A percentile compares a stretch with the other conserved stretches of the same genome.
Evolutionary conservation across 208 protist species (phyloP).

Genomic region (Acanthamoeba royreba): DNA sequence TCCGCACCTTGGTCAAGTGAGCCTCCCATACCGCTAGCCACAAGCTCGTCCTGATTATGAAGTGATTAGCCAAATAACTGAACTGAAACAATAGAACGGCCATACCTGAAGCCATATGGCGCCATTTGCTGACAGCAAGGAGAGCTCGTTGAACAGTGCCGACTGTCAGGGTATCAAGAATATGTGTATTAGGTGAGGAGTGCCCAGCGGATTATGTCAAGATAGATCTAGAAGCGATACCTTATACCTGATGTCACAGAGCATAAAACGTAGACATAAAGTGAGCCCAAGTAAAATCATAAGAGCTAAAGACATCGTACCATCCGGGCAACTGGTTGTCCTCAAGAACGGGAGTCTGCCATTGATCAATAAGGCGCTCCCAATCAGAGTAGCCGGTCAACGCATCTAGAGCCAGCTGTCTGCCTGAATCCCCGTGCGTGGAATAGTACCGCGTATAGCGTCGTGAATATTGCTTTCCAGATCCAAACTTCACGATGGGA

Average conservation of each 20-base stretch:
- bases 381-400: conserved; percentile 53
- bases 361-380: conserved; percentile 59
- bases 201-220: neutral
- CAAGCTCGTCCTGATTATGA: too few relatives aligned
- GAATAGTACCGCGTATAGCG: conserved; percentile 68
- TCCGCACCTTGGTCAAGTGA: too few relatives aligned
- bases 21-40: too few relatives aligned
- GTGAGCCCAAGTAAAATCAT: too few relatives aligned
- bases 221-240: too few relatives aligned
- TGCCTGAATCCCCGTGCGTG: neutral
- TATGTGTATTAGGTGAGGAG: neutral
- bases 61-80: too few relatives aligned
- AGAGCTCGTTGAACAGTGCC: conserved; percentile 80
- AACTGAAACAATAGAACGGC: too few relatives aligned
- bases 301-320: too few relatives aligned
- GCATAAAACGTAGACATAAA: too few relatives aligned
- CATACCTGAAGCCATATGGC: conserved; percentile 67
- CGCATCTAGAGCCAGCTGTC: conserved; percentile 52
- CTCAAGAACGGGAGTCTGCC: conserved; percentile 53
- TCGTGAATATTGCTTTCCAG: neutral
- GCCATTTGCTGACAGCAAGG: conserved; percentile 75
- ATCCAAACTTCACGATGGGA: conserved; percentile 60
- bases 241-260: too few relatives aligned
- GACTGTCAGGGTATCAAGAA: neutral
- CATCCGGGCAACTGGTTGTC: neutral